Evolutionary conservation across 106 monocot species (phyloP).

Genomic region (Dendrobium chrysotoxum): DNA sequence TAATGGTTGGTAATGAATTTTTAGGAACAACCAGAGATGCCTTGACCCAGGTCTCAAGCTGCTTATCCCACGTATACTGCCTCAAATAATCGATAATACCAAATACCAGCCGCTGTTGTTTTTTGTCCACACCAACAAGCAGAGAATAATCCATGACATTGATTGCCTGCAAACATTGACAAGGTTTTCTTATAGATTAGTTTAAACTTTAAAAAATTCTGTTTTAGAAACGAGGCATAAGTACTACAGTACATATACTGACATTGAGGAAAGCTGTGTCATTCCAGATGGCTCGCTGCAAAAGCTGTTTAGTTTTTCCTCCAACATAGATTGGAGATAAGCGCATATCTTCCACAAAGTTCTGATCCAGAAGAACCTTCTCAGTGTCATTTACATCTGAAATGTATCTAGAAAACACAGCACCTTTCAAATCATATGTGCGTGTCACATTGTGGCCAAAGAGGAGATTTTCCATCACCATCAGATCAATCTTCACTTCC

Average conservation of each 20-base stretch:
- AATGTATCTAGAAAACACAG: constrained; percentile 50
- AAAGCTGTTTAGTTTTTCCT: constrained; percentile 62
- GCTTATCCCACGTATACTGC: constrained; percentile 88
- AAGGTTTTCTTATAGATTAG: not conserved
- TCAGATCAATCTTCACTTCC: constrained; percentile 62
- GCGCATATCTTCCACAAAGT: constrained; percentile 78
- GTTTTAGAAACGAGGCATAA: not conserved
- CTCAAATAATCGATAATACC: constrained; percentile 88
- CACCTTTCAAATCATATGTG: constrained; percentile 82
- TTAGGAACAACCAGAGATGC: constrained; percentile 66
- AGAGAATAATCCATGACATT: constrained; percentile 91
- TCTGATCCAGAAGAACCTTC: constrained; percentile 65
- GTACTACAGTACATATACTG: constrained; percentile 14
- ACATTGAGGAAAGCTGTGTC: constrained; percentile 81
- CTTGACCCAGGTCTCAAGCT: constrained; percentile 84
- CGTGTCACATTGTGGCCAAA: constrained; percentile 58
- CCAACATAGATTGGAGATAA: constrained; percentile 59
- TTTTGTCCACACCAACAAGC: constrained; percentile 82
- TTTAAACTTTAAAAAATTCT: not conserved
- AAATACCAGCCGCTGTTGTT: constrained; percentile 62
- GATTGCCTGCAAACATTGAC: constrained; percentile 41
- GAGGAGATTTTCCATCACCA: constrained; percentile 93
- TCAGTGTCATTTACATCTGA: constrained; percentile 38
- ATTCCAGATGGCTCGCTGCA: constrained; percentile 84
- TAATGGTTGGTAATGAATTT: constrained; percentile 59